Evolutionary conservation across 768 basidiomycete genomes (phyloP), one percentile per base, ranked within the genome.

Genomic region (Hericium erinaceus): DNA sequence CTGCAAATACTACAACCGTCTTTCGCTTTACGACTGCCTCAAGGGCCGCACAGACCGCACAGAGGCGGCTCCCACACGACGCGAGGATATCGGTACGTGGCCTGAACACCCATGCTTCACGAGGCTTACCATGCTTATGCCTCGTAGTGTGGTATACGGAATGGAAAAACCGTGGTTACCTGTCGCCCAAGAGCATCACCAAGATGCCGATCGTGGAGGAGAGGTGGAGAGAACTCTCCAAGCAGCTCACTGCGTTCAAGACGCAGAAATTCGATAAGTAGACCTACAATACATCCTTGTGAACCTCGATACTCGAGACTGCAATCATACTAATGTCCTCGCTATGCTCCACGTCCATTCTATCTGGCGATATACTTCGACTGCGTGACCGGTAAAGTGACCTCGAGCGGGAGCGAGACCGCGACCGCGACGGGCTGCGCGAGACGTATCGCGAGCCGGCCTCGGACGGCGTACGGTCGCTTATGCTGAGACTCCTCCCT

Each of bases 1-100:
- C 49, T 94, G 93, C 74, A 87, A 91, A 67, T 95, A 90, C 70
- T 93, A 95, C 74, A 98, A 98, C 71, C 71, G 80, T 18, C 78
- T 97, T 38, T 85, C 90, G 0, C 79, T 98, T 51, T 81, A 84
- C 39, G 90, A 93, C 64, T 87, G 83, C 60, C 70, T 92, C 60
- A 83, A 88, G 62, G 84, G 84, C 4, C 78, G 82, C 33, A 81
- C 77, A 18, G 89, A 93, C 66, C 80, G 85, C 55, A 72, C 78
- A 57, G 75, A 80, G 55, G 94, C 93, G 10, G 84, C 85, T 10
- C 93, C 93, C 0, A 91, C 87, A n/a, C 84, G 88, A 58, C 85
- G 90, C 56, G 78, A 83, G 61, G 91, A 94, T 67, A 94, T 94
- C 56, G 68, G 91, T 93, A 66, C 69, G 88, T 77, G 41, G 39